phyloP scores from a whole-genome alignment of 345 rosid species.

The Geranium rotundifolium region DNA sequence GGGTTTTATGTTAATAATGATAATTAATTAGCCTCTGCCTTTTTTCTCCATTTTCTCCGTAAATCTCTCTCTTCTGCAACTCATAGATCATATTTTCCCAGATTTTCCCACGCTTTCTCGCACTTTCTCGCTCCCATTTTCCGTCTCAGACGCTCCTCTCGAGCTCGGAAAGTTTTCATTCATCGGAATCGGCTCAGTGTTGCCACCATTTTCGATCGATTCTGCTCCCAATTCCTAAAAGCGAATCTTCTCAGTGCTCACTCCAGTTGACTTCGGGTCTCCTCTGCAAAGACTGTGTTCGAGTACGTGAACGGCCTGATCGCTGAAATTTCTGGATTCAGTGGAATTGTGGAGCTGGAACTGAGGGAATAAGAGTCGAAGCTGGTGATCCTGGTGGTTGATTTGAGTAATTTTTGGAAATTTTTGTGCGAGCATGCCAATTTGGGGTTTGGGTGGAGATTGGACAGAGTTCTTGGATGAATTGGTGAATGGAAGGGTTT shows the following conservation, averaged over 20 bases:
- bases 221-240: too few species aligned
- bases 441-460: too few species aligned
- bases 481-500: conserved; percentile 26
- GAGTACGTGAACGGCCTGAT: too few species aligned
- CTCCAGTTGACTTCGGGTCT: too few species aligned
- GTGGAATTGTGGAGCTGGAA: too few species aligned
- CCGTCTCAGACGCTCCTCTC: conserved; percentile 3
- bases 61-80: conserved; percentile 20
- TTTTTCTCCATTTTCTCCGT: conserved; percentile 13
- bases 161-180: not conserved
- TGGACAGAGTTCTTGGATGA: not conserved
- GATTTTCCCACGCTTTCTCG: conserved; percentile 12
- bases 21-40: not conserved
- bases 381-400: too few species aligned
- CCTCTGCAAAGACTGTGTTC: too few species aligned
- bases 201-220: not conserved
- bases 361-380: too few species aligned
- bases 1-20: not conserved
- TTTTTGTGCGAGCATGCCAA: too few species aligned
- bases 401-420: too few species aligned
- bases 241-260: too few species aligned
- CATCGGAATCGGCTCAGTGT: not conserved
- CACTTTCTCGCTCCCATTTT: conserved; percentile 24
- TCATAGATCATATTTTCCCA: conserved; percentile 13
- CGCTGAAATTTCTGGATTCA: too few species aligned